Percentiles rank a stretch among this genome's conserved stretches.
phyloP scores from a whole-genome alignment of 345 rosid genomes.

The Eucalyptus regnans region DNA sequence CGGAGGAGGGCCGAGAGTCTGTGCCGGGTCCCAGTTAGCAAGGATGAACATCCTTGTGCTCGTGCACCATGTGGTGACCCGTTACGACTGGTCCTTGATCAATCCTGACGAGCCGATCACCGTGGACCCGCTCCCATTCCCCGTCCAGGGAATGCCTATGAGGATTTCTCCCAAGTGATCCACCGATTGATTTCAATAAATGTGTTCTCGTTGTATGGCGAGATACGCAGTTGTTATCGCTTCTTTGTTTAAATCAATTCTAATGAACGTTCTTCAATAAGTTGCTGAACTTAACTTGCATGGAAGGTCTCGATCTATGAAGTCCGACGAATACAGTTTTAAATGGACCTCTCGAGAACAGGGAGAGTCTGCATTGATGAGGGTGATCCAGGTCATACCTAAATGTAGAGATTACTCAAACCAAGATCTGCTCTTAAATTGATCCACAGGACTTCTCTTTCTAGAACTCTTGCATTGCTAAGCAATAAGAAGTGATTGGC shows the following conservation, averaged over 20 bases:
- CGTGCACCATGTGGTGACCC: slow-evolving; percentile 38
- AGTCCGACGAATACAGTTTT: not conserved
- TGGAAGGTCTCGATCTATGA: not conserved
- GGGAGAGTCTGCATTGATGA: not conserved
- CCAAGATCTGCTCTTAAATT: not conserved
- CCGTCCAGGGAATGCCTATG: slow-evolving; percentile 60
- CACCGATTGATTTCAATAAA: not conserved
- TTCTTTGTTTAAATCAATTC: not conserved
- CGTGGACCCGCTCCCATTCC: slow-evolving; percentile 64
- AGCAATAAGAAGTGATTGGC: not conserved
- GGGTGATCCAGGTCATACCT: not conserved
- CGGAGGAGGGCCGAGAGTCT: slow-evolving; percentile 68
- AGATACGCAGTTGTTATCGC: not conserved
- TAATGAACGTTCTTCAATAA: not conserved
- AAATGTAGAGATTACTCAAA: not conserved
- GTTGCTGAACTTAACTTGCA: not conserved
- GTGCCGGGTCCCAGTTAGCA: slow-evolving; percentile 72
- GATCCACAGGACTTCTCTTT: not conserved
- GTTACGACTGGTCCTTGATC: slow-evolving; percentile 37
- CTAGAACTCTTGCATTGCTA: not conserved
- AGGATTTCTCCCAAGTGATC: slow-evolving; percentile 27
- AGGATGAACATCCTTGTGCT: slow-evolving; percentile 51
- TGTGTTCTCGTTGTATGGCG: not conserved
- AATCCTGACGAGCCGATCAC: slow-evolving; percentile 41
- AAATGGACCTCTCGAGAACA: not conserved